These are phyloP conservation scores for Vachellia pachyceras DNA, from an alignment of 306 rosid species.

Conservation along the genomic window DNA sequence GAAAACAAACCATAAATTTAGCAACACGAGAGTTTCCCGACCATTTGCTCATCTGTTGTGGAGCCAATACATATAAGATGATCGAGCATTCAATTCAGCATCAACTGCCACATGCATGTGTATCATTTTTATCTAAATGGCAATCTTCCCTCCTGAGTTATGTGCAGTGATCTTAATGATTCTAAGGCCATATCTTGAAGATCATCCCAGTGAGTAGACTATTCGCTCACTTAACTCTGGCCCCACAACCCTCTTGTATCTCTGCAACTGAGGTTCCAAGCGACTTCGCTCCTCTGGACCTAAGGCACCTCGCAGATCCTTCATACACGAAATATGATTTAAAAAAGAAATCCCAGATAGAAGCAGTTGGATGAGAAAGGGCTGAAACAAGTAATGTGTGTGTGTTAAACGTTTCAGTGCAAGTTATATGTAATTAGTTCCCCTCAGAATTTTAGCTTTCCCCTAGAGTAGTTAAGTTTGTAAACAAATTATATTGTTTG, in stretches of 20 bases:
- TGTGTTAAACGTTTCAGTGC: background rate
- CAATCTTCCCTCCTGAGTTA: background rate
- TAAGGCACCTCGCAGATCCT: conserved; percentile 66
- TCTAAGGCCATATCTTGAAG: conserved; percentile 23
- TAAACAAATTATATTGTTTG: background rate
- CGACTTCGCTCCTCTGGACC: conserved; percentile 44
- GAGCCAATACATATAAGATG: conserved; percentile 14
- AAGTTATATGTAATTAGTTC: background rate
- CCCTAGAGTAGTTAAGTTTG: background rate
- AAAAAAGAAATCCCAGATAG: background rate
- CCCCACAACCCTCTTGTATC: conserved; percentile 74
- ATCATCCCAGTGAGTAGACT: conserved; percentile 60
- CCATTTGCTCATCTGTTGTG: background rate
- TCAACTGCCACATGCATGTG: conserved; percentile 27
- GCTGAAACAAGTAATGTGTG: conserved; percentile 15
- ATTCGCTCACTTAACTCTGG: conserved; percentile 68
- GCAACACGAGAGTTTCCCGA: background rate
- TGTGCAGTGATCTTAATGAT: conserved; percentile 23
- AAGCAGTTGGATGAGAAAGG: conserved; percentile 26
- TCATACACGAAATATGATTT: conserved; percentile 32
- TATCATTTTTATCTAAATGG: conserved; percentile 1
- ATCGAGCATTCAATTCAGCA: conserved; percentile 27
- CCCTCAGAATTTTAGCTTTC: background rate
- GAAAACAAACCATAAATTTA: background rate
- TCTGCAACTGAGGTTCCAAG: conserved; percentile 72